These are phyloP conservation scores for Posidonia australis DNA, from an alignment of 106 monocot species.

Conservation along the genomic window DNA sequence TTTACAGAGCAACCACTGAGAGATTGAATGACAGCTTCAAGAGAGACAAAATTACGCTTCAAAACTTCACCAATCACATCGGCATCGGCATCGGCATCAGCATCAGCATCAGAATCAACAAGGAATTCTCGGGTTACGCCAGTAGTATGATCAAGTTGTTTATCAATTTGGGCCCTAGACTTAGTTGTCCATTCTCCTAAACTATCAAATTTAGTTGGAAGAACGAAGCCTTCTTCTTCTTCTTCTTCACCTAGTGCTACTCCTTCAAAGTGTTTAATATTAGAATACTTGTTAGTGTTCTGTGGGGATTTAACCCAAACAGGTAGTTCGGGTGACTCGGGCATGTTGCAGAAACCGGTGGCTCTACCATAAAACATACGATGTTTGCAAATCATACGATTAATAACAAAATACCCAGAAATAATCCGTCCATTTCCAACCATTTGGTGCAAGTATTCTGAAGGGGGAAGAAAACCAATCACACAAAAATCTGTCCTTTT, in stretches of 20 bases:
- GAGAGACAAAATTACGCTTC: conserved; percentile 31
- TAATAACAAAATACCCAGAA: too few species aligned
- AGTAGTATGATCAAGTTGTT: background rate
- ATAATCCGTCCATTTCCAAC: too few species aligned
- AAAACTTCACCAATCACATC: conserved; percentile 37
- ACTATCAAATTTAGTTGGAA: conserved; percentile 36
- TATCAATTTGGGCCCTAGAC: background rate
- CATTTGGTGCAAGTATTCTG: too few species aligned
- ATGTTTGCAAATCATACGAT: too few species aligned
- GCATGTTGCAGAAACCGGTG: background rate
- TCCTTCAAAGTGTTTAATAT: background rate
- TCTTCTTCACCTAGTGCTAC: conserved; percentile 6
- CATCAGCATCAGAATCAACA: background rate
- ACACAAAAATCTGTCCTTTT: too few species aligned
- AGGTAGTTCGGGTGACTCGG: conserved; percentile 47
- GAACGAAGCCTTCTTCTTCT: conserved; percentile 57
- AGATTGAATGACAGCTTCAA: conserved; percentile 36
- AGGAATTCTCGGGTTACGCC: background rate
- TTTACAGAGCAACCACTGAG: conserved; percentile 28
- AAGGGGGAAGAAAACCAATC: too few species aligned
- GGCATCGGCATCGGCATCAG: conserved; percentile 17
- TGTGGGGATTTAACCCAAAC: conserved; percentile 43
- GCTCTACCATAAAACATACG: background rate
- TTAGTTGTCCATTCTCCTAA: conserved; percentile 10
- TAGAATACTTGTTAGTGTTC: background rate